These are phyloP conservation scores for Nicotiana rustica DNA, from an alignment of 305 asterid genomes.

Conservation along the genomic window DNA sequence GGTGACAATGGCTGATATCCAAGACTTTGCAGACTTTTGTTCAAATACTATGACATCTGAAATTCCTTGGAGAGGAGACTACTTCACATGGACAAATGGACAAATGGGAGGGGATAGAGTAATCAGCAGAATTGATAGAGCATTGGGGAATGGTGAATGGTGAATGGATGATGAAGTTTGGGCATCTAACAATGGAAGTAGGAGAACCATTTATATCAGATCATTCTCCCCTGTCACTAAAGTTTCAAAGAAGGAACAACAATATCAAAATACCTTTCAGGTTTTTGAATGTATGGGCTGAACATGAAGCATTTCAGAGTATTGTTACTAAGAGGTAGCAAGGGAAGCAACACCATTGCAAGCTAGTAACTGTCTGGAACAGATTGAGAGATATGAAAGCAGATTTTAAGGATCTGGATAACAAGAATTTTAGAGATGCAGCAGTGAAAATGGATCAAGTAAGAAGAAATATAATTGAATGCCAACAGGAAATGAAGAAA, in stretches of 20 bases:
- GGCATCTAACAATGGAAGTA: too few relatives aligned
- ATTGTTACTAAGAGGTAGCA: not conserved
- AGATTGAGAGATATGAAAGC: not conserved
- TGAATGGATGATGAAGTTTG: not conserved
- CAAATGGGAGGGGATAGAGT: too few relatives aligned
- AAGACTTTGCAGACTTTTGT: too few relatives aligned
- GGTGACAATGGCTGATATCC: not conserved
- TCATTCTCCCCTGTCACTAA: too few relatives aligned
- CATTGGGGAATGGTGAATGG: not conserved
- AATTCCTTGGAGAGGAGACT: not conserved
- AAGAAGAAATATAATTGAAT: not conserved
- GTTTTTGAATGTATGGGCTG: not conserved
- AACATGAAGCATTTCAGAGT: not conserved
- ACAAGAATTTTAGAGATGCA: too few relatives aligned
- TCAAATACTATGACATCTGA: not conserved
- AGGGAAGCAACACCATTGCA: not conserved
- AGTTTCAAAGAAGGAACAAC: not conserved
- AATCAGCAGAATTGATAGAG: not conserved
- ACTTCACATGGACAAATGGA: not conserved
- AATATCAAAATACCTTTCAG: not conserved
- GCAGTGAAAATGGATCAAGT: too few relatives aligned
- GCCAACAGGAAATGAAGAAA: not conserved
- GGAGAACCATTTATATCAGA: not conserved
- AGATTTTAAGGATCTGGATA: too few relatives aligned
- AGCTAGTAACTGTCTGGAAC: not conserved